phyloP scores from a whole-genome alignment of 139 green algal species.

The Tetraselmis striata region DNA sequence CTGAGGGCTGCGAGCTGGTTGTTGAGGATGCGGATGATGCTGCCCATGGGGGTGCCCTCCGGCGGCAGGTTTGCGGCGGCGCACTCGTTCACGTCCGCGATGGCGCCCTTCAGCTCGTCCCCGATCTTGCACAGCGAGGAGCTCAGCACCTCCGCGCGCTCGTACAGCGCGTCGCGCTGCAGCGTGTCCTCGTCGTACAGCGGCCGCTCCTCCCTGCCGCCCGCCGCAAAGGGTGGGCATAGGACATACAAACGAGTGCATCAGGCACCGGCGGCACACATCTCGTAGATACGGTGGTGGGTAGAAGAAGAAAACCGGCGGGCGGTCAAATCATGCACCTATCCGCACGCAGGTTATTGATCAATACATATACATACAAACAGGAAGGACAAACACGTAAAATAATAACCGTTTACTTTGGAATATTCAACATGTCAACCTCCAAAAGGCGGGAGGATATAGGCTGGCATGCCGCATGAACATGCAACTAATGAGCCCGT shows the following conservation, averaged over 20 bases:
- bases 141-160: background rate
- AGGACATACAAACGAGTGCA: background rate
- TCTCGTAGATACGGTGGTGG: too few species aligned
- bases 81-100: background rate
- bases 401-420: too few species aligned
- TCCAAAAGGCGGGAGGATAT: too few species aligned
- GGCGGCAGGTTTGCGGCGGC: background rate
- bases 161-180: background rate
- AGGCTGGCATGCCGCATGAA: too few species aligned
- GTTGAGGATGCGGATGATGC: background rate
- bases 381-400: too few species aligned
- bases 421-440: too few species aligned
- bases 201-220: background rate
- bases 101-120: background rate
- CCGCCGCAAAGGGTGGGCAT: background rate
- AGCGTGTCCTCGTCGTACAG: background rate
- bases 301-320: too few species aligned
- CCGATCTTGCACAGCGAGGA: background rate
- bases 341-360: too few species aligned
- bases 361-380: too few species aligned
- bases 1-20: constrained; percentile 1
- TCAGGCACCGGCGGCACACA: too few species aligned
- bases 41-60: background rate
- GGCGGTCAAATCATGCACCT: too few species aligned
- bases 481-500: too few species aligned